Percentiles rank a stretch among this genome's conserved stretches.
Evolutionary conservation across 108 stramenopile genomes (phyloP).

Genomic region (Skeletonema menzelii): DNA sequence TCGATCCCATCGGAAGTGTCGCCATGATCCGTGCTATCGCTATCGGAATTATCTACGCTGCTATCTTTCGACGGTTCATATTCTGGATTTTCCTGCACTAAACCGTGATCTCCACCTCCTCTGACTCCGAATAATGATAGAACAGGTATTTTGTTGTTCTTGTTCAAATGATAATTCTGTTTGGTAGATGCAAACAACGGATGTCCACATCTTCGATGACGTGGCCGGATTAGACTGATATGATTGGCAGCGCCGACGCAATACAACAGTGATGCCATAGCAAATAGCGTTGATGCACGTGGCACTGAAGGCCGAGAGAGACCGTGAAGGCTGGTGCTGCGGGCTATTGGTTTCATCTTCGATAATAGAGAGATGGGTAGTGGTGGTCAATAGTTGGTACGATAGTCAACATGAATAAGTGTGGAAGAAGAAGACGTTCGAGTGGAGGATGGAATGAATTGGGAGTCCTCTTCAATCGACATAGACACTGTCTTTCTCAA

Average conservation of each 20-base stretch:
- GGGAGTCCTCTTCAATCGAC: no score
- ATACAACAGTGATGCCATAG: background rate
- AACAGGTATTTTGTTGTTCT: background rate
- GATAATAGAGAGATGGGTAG: no score
- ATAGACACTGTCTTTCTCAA: no score
- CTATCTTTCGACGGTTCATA: constrained; percentile 29
- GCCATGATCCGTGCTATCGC: constrained; percentile 20
- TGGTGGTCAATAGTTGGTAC: no score
- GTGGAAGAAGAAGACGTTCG: no score
- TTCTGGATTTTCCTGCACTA: constrained; percentile 53
- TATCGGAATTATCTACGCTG: background rate
- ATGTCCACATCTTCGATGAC: background rate
- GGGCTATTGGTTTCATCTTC: no score
- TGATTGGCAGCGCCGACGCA: background rate
- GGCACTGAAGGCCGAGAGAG: no score
- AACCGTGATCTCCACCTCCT: background rate
- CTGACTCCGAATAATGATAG: background rate
- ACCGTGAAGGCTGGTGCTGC: no score
- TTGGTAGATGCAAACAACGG: background rate
- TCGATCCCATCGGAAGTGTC: constrained; percentile 26
- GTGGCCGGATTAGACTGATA: background rate
- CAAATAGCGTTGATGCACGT: background rate
- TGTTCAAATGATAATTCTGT: background rate
- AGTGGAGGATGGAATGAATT: no score
- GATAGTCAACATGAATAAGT: no score